Base-by-base conservation (phyloP, 2,329 filamentous ascomycete genomes). In the Apiospora arundinis region DNA sequence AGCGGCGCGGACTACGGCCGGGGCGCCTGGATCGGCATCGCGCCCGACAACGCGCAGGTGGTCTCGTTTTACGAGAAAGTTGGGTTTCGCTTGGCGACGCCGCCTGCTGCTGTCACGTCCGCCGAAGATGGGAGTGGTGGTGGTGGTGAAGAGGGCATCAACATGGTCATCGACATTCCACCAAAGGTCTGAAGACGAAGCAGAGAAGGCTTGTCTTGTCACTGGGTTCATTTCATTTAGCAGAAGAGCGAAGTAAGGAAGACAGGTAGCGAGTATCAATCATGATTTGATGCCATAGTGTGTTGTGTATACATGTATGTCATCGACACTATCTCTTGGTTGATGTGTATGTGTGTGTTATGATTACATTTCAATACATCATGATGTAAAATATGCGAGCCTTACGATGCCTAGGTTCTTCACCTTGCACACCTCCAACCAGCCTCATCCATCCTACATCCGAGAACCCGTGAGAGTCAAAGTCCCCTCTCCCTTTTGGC, bases 41-140 rank as follows among this genome's bases (percentile, higher is more conserved):
- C 81, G 16, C 81, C 77, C 37, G 85, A 87, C 76, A 87, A 87
- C 75, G 78, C 73, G 7, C 83, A 83, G 78, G 86, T 87, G 18
- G 82, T 88, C 60, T 74, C 77, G 63, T 87, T 87, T 74, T 87
- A 87, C 74, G 82, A 86, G 77, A 82, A 77, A 77, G 74, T 84
- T 72, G 86, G 84, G 46, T 87, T 87, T 72, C 78, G 79, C 71
- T 75, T 85, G 11, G 76, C 80, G 73, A 77, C 79, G 6, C 80
- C 81, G 28, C 67, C 42, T 45, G 42, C 40, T 42, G 49, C 49
- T 23, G 49, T 4, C 25, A n/a, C 46, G 0, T 6, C 32, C n/a
- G 32, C 2, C 4, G 37, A 67, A 25, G 37, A 18, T 4, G 25
- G 45, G n/a, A 12, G 48, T 11, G 71, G 72, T 6, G 71, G 72